Evolutionary conservation across 2,329 filamentous ascomycete species (phyloP), one percentile per base, ranked within the genome.

Genomic region (Penicillium sp.): DNA sequence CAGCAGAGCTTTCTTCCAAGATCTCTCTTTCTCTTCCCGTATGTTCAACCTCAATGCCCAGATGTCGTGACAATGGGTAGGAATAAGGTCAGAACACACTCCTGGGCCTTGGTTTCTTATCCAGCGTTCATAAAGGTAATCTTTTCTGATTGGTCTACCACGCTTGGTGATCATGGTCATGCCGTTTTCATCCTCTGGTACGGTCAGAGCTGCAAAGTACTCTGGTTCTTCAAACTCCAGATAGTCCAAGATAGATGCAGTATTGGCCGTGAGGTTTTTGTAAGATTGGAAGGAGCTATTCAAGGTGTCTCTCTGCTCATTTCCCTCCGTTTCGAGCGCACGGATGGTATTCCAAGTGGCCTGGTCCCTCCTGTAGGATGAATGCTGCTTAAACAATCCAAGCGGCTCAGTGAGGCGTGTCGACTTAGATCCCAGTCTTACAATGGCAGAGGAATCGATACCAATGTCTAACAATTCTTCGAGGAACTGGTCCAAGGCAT

Each of bases 401-500:
- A 89, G 70, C 0, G 61, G 47, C 2, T 74, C 72, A 0, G 85
- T 89, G 4, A 70, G 67, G 0, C 64, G 26, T 0, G 80, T 84
- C 0, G 65, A 82, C 57, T 88, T 88, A 0, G 80, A 80, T 0
- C 88, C 88, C 0, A 91, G 75, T 0, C 88, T 80, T 0, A 88
- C 80, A 53, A 90, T 87, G 0, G 62, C 36, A 0, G 65, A 43
- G 0, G 60, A 1, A 0, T 76, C 62, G 7, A 90, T 83, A 0
- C 85, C 85, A 31, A 84, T 81, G 1, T 84, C 74, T 3, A 85
- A 71, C 0, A 90, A 68, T 38, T 90, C 87, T 56, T 85, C 82
- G 0, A 89, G 68, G 44, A 89, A 86, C 67, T 90, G 86, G 48
- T 89, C 82, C 0, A 89, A 69, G 43, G 89, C 86, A 68, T 90